phyloP scores from a whole-genome alignment of 2,329 filamentous ascomycete genomes.

The Paecilomyces formosus region DNA sequence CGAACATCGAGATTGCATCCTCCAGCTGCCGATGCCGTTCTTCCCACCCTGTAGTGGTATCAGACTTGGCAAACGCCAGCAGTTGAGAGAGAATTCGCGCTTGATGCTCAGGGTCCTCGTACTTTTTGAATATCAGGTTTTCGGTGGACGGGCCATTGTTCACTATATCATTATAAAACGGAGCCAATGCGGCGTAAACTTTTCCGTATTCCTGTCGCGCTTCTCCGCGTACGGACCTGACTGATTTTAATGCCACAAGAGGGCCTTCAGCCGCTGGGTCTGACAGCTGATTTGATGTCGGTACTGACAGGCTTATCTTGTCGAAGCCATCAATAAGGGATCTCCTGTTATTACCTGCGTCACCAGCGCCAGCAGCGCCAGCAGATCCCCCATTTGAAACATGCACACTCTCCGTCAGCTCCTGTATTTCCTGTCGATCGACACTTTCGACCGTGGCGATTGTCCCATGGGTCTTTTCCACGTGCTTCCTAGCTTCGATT shows the following conservation, averaged over 20 bases:
- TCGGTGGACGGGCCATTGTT: slow-evolving; percentile 64
- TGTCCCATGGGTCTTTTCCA: slow-evolving; percentile 57
- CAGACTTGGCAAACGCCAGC: slow-evolving; percentile 68
- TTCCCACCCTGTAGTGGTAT: slow-evolving; percentile 67
- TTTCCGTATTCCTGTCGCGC: slow-evolving; percentile 87
- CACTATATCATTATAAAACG: slow-evolving; percentile 80
- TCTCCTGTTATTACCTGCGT: slow-evolving; percentile 14
- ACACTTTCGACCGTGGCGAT: slow-evolving; percentile 18
- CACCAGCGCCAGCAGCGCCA: neutral
- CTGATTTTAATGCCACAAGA: slow-evolving; percentile 61
- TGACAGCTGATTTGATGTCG: slow-evolving; percentile 21
- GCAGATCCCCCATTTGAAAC: neutral
- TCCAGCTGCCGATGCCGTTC: slow-evolving; percentile 65
- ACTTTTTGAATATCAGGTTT: slow-evolving; percentile 77
- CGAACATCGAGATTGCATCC: slow-evolving; percentile 73
- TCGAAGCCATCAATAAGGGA: slow-evolving; percentile 67
- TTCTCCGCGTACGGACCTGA: slow-evolving; percentile 71
- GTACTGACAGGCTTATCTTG: slow-evolving; percentile 54
- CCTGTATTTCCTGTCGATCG: slow-evolving; percentile 20
- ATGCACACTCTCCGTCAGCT: slow-evolving; percentile 11
- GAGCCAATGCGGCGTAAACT: slow-evolving; percentile 78
- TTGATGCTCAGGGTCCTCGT: slow-evolving; percentile 81
- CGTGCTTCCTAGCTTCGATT: slow-evolving; percentile 68
- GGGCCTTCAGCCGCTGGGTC: slow-evolving; percentile 55
- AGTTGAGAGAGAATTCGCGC: slow-evolving; percentile 83